Evolutionary conservation across 1,284 basidiomycete species (phyloP), one percentile per base, ranked within the genome.

Genomic region (Leccinum huronense): DNA sequence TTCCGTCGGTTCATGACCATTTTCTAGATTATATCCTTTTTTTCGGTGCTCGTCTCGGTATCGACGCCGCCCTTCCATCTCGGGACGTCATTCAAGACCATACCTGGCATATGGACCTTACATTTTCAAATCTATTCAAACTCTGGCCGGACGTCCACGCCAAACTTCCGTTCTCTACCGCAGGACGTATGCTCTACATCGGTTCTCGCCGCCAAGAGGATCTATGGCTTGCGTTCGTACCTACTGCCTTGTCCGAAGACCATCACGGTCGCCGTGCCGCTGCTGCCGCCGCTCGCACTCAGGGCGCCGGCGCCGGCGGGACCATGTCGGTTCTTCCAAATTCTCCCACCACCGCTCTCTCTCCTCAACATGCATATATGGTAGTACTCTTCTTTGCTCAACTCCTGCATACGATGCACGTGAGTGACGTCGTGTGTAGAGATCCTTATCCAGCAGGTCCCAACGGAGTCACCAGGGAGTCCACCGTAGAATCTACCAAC

Each of bases 21-120:
- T 67, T 48, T 14, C 10, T 67, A 3, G 54, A 67, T 31, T 67
- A 55, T 19, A 1, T 38, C 5, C 54, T 67, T 1, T 67, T 48
- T 5, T 36, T 67, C 1, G 36, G 65, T 0, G 6, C 27, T 9
- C 13, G 42, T 0, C 2, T 66, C 0, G 65, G 65, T 0, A 13
- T 66, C 2, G 58, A 66, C 5, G 55, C 65, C 0, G 3, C 36
- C 1, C 65, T 66, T 6, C 65, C 61, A 1, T 36, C 57, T 9
- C 10, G 8, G 1, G 3, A 31, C n/a, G 6, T 40, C 7, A 11
- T 5, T 2, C 3, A 36, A 7, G 36, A 48, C 5, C 58, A 60
- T 5, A 63, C 23, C 10, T 66, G 60, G 65, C 58, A 67, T 0
- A 6, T 67, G 0, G 2, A 54, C 9, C 23, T 68, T 3, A 55